phyloP scores from a whole-genome alignment of 768 basidiomycete species.

The Pulveroboletus ravenelii region DNA sequence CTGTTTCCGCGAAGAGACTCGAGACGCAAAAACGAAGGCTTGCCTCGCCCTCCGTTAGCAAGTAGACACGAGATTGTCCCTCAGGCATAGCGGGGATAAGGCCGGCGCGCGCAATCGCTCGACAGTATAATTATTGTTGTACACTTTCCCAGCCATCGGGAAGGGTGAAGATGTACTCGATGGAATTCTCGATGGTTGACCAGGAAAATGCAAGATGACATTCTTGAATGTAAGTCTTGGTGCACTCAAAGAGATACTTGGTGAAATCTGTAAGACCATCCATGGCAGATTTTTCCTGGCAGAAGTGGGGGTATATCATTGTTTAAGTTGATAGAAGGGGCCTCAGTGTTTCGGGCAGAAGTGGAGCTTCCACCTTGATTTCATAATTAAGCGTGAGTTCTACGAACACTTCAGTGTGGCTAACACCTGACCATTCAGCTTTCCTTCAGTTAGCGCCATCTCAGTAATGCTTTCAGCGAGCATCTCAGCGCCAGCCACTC shows the following conservation, averaged over 20 bases:
- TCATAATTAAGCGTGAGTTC: neutral
- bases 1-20: too few relatives aligned
- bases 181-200: constrained; percentile 14
- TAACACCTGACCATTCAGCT: too few relatives aligned
- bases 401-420: neutral
- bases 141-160: constrained; percentile 12
- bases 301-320: too few relatives aligned
- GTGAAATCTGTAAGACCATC: too few relatives aligned
- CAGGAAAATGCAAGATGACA: constrained; percentile 14
- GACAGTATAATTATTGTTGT: constrained; percentile 15
- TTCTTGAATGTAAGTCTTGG: constrained; percentile 2
- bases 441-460: too few relatives aligned
- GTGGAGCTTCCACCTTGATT: neutral
- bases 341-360: too few relatives aligned
- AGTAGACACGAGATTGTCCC: constrained; percentile 10
- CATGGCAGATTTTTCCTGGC: too few relatives aligned
- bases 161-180: constrained; percentile 20
- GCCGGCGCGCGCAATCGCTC: constrained; percentile 16
- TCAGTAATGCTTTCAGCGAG: too few relatives aligned
- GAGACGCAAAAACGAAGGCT: too few relatives aligned
- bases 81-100: constrained; percentile 12
- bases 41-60: neutral
- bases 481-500: constrained; percentile 4
- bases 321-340: too few relatives aligned
- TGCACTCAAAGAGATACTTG: too few relatives aligned